Percentiles rank a stretch among this genome's conserved stretches.
These are phyloP conservation scores for Leishmania braziliensis DNA, from an alignment of 208 protist genomes.

Conservation along the genomic window DNA sequence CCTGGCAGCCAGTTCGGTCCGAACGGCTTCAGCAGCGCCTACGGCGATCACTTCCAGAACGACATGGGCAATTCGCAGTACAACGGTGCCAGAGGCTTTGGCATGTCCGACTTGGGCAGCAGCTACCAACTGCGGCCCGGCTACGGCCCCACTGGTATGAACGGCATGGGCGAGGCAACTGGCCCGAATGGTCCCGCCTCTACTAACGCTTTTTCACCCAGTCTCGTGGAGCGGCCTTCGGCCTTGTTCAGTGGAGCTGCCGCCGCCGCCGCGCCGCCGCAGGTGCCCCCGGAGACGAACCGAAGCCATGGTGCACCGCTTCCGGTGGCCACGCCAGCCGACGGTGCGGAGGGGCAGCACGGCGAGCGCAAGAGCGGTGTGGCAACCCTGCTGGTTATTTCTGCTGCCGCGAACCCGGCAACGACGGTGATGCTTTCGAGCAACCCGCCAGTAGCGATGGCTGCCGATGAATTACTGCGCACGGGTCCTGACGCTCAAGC, in stretches of 20 bases:
- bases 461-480: slow-evolving; percentile 21
- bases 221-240: not conserved
- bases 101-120: slow-evolving; percentile 17
- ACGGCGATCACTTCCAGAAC: slow-evolving; percentile 24
- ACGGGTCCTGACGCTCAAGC: slow-evolving; percentile 14
- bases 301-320: not conserved
- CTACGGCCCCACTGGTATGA: slow-evolving; percentile 30
- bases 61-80: slow-evolving; percentile 10
- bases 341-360: not conserved
- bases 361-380: slow-evolving; percentile 18
- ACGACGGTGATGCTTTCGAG: slow-evolving; percentile 17
- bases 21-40: slow-evolving; percentile 36
- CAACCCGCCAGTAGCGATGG: slow-evolving; percentile 2
- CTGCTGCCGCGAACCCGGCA: slow-evolving; percentile 2
- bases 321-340: not conserved
- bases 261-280: not conserved
- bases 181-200: not conserved
- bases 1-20: slow-evolving; percentile 16
- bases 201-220: not conserved
- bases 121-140: slow-evolving; percentile 2
- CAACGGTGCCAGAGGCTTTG: slow-evolving; percentile 26
- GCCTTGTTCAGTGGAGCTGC: not conserved
- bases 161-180: slow-evolving; percentile 13
- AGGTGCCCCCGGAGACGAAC: not conserved
- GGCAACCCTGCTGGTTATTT: slow-evolving; percentile 13